These are phyloP conservation scores for Abortiporus biennis DNA, from an alignment of 1,284 basidiomycete genomes.

Conservation along the genomic window DNA sequence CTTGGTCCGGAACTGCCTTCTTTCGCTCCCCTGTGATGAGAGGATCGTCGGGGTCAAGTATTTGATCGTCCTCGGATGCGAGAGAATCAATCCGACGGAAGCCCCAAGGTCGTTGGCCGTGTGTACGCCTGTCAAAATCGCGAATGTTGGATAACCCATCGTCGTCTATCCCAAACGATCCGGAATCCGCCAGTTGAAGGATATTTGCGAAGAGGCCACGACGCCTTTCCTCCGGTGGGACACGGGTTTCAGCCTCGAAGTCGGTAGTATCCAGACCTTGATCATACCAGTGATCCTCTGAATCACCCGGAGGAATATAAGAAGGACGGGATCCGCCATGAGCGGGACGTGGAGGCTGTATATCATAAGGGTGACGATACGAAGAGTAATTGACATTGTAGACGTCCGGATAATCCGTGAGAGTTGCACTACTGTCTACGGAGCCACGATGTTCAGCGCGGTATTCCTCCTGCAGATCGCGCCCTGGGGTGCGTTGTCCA, in stretches of 20 bases:
- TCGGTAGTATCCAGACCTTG: slow-evolving; percentile 5
- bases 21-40: slow-evolving; percentile 23
- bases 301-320: slow-evolving; percentile 3
- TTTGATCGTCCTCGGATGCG: slow-evolving; percentile 15
- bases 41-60: slow-evolving; percentile 28
- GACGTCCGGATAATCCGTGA: neutral
- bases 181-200: slow-evolving; percentile 46
- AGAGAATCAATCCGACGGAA: slow-evolving; percentile 10
- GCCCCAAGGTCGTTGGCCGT: slow-evolving; percentile 7
- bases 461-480: neutral
- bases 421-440: slow-evolving; percentile 3
- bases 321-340: slow-evolving; percentile 19
- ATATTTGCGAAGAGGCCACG: slow-evolving; percentile 37
- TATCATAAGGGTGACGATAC: slow-evolving; percentile 54
- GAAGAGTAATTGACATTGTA: slow-evolving; percentile 36
- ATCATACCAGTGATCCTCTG: neutral
- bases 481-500: neutral
- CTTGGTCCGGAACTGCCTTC: slow-evolving; percentile 45
- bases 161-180: slow-evolving; percentile 20
- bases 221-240: slow-evolving; percentile 14
- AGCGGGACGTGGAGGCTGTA: slow-evolving; percentile 40
- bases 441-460: slow-evolving; percentile 1
- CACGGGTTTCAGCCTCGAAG: slow-evolving; percentile 8
- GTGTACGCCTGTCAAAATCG: slow-evolving; percentile 1
- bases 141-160: slow-evolving; percentile 3